These are phyloP conservation scores for Gnomoniopsis smithogilvyi DNA, from an alignment of 2,329 filamentous ascomycete species.

Conservation along the genomic window DNA sequence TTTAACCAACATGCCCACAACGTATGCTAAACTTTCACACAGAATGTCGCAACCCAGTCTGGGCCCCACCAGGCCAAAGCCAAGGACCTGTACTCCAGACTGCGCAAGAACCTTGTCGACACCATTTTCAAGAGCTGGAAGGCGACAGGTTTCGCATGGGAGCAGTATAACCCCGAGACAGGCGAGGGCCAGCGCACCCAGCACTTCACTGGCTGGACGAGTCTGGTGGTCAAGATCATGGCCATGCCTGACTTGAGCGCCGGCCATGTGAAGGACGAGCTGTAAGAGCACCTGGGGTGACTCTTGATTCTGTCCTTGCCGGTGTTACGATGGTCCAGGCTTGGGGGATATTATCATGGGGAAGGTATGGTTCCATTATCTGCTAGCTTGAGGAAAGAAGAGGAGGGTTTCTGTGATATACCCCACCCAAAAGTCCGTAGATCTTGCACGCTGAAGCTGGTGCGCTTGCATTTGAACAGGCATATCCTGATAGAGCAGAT, in stretches of 20 bases:
- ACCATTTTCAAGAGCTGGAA: slow-evolving; percentile 88
- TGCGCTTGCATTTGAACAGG: neutral
- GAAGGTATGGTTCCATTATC: neutral
- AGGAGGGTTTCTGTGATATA: neutral
- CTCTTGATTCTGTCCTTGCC: neutral
- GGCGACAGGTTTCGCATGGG: slow-evolving; percentile 94
- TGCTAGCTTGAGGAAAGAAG: neutral
- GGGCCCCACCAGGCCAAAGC: slow-evolving; percentile 70
- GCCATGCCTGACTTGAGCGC: slow-evolving; percentile 71
- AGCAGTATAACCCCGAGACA: slow-evolving; percentile 94
- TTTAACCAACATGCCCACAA: neutral
- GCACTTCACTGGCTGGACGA: slow-evolving; percentile 99
- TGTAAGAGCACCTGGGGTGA: slow-evolving; percentile 30
- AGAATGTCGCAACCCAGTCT: slow-evolving; percentile 62
- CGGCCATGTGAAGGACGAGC: slow-evolving; percentile 41
- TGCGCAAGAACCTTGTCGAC: slow-evolving; percentile 81
- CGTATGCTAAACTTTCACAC: slow-evolving; percentile 6
- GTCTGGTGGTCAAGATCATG: slow-evolving; percentile 96
- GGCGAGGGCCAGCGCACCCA: slow-evolving; percentile 92
- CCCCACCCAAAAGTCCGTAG: neutral
- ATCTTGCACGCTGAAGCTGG: neutral
- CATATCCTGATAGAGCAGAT: neutral
- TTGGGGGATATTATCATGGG: neutral
- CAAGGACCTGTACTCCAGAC: slow-evolving; percentile 67
- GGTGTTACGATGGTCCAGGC: neutral